Conservation (phyloP, 257 asterid species). For the Eustoma russellianum region DNA sequence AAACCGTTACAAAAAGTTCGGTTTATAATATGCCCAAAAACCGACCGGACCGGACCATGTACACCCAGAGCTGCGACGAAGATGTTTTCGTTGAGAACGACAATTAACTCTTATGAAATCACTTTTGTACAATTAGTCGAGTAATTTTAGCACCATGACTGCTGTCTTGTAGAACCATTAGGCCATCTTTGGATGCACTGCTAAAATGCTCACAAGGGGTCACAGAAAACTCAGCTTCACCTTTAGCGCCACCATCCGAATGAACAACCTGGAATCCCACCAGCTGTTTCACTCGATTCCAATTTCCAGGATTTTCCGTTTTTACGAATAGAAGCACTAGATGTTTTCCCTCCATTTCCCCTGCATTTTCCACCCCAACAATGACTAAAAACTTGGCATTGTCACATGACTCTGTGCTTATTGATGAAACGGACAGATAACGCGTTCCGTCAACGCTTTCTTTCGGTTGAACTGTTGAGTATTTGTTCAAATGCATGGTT, state of each 20-base stretch:
- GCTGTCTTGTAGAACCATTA: slow-evolving; percentile 64
- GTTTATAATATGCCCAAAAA: no score
- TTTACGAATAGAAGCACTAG: slow-evolving; percentile 49
- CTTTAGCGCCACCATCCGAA: slow-evolving; percentile 33
- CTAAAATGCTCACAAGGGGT: slow-evolving; percentile 71
- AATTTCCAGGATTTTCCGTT: slow-evolving; percentile 15
- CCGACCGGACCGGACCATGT: no score
- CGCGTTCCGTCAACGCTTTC: slow-evolving; percentile 14
- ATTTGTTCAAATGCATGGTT: slow-evolving; percentile 33
- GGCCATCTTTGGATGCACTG: slow-evolving; percentile 53
- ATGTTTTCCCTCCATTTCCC: slow-evolving; percentile 51
- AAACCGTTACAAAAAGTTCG: no score
- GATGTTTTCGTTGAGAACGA: no score
- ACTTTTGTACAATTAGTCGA: no score
- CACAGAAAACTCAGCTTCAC: slow-evolving; percentile 34
- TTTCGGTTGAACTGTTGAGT: slow-evolving; percentile 1
- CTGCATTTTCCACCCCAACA: slow-evolving; percentile 46
- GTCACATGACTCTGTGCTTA: slow-evolving; percentile 38
- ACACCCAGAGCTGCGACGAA: no score
- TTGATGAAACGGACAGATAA: slow-evolving; percentile 28
- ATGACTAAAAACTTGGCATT: slow-evolving; percentile 38
- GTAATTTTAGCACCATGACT: no score
- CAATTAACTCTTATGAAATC: no score
- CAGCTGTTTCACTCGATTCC: slow-evolving; percentile 41
- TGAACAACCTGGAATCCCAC: slow-evolving; percentile 56